Percentiles rank a stretch among this genome's conserved stretches.
phyloP scores from a whole-genome alignment of 2,329 filamentous ascomycete species.

The Exophiala sp. region DNA sequence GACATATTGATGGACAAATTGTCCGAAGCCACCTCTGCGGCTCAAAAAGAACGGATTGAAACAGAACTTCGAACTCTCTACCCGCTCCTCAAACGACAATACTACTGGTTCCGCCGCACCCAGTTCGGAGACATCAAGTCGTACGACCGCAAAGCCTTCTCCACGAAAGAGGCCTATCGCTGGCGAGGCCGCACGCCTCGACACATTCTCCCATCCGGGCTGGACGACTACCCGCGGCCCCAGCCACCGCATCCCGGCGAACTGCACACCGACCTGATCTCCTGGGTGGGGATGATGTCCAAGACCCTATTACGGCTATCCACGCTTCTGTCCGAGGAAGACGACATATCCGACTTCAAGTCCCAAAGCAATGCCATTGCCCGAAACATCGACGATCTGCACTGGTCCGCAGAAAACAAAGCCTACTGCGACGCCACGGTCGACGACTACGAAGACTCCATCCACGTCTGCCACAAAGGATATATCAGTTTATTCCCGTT shows the following conservation, averaged over 20 bases:
- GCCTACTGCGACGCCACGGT: constrained; percentile 94
- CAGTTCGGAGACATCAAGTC: constrained; percentile 84
- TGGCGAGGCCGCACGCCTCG: constrained; percentile 85
- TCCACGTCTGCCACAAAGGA: constrained; percentile 89
- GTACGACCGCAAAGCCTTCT: constrained; percentile 85
- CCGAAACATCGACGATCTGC: constrained; percentile 82
- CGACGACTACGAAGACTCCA: constrained; percentile 87
- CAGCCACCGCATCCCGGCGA: constrained; percentile 93
- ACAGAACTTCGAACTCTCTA: constrained; percentile 63
- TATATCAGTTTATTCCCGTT: constrained; percentile 94
- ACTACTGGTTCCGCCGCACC: constrained; percentile 90
- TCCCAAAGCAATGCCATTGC: constrained; percentile 70
- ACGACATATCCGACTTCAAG: constrained; percentile 68
- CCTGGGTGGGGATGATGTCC: constrained; percentile 97
- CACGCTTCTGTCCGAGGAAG: constrained; percentile 62
- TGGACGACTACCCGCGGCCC: constrained; percentile 92
- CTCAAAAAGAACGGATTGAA: constrained; percentile 29
- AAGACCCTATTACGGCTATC: constrained; percentile 78
- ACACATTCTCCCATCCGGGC: constrained; percentile 84
- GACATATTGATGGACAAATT: constrained; percentile 78
- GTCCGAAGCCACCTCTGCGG: constrained; percentile 31
- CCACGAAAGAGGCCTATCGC: constrained; percentile 83
- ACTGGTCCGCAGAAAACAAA: constrained; percentile 76
- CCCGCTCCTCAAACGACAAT: constrained; percentile 80
- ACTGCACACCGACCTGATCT: constrained; percentile 88